Evolutionary conservation across 345 rosid genomes (phyloP), one percentile per base, ranked within the genome.

Genomic region (Balakata baccata): DNA sequence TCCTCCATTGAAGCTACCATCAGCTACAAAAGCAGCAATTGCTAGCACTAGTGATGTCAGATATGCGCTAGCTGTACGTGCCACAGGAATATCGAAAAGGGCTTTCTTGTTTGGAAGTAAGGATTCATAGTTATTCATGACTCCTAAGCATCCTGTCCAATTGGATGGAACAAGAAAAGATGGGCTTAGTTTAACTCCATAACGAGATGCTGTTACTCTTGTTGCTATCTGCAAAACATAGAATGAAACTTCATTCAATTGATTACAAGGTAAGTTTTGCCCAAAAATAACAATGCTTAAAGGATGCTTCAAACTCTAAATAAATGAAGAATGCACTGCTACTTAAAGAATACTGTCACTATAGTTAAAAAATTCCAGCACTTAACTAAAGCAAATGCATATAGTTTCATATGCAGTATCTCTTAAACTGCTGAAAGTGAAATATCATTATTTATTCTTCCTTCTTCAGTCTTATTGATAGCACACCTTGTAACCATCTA

Each of bases 81-180:
- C 96, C 63, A 90, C 96, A 0, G 98, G 98, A 64, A 94, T 92
- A 73, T 90, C 94, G 2, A 92, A 94, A 56, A 94, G 89, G 1
- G 97, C 96, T 62, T 85, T 92, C 72, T 89, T 92, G 61, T 89
- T 90, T 6, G 97, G 96, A 79, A 94, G 93, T 75, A 94, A 70
- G 5, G 96, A 94, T 78, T 94, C 98, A 3, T 90, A 94, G 70
- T 92, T 90, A 70, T 92, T 94, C 93, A 94, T 89, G 18, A 94
- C 96, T 60, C 98, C 98, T 70, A 94, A 77, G 81, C 97, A 94
- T 20, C 97, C 98, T 6, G 98, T 94, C 97, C 97, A 94, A 78
- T 83, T 94, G 49, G 98, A 92, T 53, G 97, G 98, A 68, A 90
- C 91, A 9, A 94, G 94, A 79, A 94, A 94, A 12, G 98, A 94